Evolutionary conservation across 179 eudicot genomes (phyloP).

Genomic region (Actinidia chinensis): DNA sequence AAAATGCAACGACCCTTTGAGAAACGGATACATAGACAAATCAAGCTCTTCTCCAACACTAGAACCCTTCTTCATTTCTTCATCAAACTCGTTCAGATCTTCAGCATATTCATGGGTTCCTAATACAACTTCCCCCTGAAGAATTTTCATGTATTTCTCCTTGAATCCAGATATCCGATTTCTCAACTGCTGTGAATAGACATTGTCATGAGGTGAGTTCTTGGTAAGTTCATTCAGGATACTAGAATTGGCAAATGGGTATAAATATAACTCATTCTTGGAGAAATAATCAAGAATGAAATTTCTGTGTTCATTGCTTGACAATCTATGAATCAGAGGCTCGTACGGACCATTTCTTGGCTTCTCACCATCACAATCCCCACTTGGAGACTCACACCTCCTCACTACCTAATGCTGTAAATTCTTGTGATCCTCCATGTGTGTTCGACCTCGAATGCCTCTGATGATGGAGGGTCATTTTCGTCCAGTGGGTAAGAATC

Average conservation of each 20-base stretch:
- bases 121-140: neutral
- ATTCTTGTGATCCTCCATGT: no score
- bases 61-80: neutral
- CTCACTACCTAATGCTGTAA: no score
- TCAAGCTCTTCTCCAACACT: neutral
- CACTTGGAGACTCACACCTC: neutral
- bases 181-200: neutral
- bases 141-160: neutral
- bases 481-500: no score
- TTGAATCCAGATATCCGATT: neutral
- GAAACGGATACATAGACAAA: conserved; percentile 2
- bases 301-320: neutral
- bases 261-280: neutral
- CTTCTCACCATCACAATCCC: neutral
- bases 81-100: neutral
- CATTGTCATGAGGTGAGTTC: neutral
- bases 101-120: neutral
- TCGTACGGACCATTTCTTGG: neutral
- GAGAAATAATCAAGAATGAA: conserved; percentile 6
- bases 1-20: neutral
- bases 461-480: no score
- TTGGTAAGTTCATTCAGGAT: neutral
- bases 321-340: neutral
- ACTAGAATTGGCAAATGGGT: neutral
- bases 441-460: no score